A percentile compares a stretch with the other conserved stretches of the same genome.
Conservation (phyloP, 805 yeast genomes). For the Teunomyces kruisii region DNA sequence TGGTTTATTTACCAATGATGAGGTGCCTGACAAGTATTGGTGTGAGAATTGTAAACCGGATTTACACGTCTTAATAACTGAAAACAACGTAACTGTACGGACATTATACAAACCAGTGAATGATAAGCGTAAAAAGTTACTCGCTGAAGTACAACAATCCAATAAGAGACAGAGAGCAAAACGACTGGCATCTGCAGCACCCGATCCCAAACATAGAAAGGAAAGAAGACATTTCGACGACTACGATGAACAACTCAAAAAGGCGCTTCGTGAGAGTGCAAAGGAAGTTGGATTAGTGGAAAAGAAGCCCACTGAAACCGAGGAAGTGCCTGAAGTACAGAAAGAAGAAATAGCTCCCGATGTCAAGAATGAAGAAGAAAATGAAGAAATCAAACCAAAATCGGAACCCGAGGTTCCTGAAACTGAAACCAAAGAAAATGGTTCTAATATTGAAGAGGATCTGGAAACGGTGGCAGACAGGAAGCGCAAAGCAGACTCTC, state of each 20-base stretch:
- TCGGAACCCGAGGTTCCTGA: not conserved
- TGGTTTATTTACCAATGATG: conserved; percentile 70
- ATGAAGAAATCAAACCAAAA: conserved; percentile 1
- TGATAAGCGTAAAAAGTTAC: conserved; percentile 39
- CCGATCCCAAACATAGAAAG: conserved; percentile 22
- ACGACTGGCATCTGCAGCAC: conserved; percentile 7
- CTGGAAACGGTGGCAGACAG: not conserved
- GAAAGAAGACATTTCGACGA: conserved; percentile 36
- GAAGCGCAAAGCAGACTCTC: conserved; percentile 8
- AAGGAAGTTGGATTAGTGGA: conserved; percentile 40
- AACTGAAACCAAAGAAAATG: not conserved
- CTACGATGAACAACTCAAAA: conserved; percentile 43
- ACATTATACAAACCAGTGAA: conserved; percentile 43
- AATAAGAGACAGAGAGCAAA: conserved; percentile 7
- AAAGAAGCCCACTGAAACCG: conserved; percentile 16
- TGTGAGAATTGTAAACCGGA: conserved; percentile 92
- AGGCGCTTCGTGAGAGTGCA: conserved; percentile 58
- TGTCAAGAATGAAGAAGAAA: conserved; percentile 8
- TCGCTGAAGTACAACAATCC: conserved; percentile 15
- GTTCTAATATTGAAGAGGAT: conserved; percentile 7
- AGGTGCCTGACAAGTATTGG: conserved; percentile 91
- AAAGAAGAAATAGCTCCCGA: not conserved
- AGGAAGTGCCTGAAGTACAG: conserved; percentile 5
- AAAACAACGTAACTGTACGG: conserved; percentile 21
- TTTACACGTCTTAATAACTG: conserved; percentile 56